Percentiles rank a stretch among this genome's conserved stretches.
phyloP scores from a whole-genome alignment of 352 stramenopile genomes.

The Pythium brachiatum region DNA sequence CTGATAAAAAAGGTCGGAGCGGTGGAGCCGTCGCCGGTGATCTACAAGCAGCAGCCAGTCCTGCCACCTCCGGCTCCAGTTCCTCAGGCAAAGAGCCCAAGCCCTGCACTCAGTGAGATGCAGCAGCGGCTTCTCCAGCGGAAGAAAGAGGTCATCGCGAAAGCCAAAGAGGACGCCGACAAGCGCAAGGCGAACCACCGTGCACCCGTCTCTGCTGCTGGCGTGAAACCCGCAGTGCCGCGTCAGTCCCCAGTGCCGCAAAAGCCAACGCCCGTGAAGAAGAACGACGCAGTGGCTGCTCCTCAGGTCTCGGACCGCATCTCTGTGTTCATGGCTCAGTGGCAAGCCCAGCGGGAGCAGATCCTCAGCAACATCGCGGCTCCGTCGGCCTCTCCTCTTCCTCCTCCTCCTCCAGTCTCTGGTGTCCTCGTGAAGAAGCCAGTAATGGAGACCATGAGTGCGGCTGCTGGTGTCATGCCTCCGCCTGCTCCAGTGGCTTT shows the following conservation, averaged over 20 bases:
- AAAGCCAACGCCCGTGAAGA: constrained; percentile 4
- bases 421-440: constrained; percentile 4
- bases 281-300: neutral
- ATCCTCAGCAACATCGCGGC: constrained; percentile 15
- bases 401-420: constrained; percentile 2
- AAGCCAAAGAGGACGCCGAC: constrained; percentile 3
- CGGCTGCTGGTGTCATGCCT: neutral
- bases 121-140: constrained; percentile 12
- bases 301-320: constrained; percentile 32
- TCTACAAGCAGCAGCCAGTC: neutral
- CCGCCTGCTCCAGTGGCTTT: neutral
- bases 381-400: neutral
- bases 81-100: neutral
- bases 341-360: constrained; percentile 19
- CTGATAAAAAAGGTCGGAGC: constrained; percentile 5
- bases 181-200: constrained; percentile 1
- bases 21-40: neutral
- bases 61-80: neutral
- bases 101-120: neutral
- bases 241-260: neutral
- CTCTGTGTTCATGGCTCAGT: constrained; percentile 44
- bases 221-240: no score
- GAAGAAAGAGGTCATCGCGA: constrained; percentile 8
- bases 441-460: neutral
- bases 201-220: no score